A percentile compares a stretch with the other conserved stretches of the same genome.
These are phyloP conservation scores for Penicillium olsonii DNA, from an alignment of 2,329 filamentous ascomycete species.

Conservation along the genomic window DNA sequence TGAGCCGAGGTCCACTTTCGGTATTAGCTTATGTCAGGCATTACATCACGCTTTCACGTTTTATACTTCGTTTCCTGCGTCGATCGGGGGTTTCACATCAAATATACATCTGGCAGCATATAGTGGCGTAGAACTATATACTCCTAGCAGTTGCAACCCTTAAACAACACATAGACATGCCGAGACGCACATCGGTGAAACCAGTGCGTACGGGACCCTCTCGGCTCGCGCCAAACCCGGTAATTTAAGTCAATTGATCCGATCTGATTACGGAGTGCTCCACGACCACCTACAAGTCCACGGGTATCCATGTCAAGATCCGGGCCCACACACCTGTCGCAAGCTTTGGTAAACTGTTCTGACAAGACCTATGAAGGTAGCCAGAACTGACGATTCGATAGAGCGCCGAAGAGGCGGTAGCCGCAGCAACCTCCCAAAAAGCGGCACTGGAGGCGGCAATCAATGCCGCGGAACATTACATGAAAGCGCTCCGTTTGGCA, in stretches of 20 bases:
- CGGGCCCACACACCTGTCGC: slow-evolving; percentile 27
- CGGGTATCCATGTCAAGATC: slow-evolving; percentile 32
- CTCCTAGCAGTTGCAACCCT: not conserved
- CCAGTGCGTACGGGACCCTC: not conserved
- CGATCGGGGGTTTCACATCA: not conserved
- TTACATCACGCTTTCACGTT: slow-evolving; percentile 1
- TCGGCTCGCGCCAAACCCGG: slow-evolving; percentile 13
- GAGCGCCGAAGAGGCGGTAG: slow-evolving; percentile 57
- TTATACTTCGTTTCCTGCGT: not conserved
- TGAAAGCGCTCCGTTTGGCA: slow-evolving; percentile 70
- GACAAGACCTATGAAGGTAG: not conserved
- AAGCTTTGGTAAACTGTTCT: slow-evolving; percentile 32
- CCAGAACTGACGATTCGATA: slow-evolving; percentile 36
- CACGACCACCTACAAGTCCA: slow-evolving; percentile 11
- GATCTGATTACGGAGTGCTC: slow-evolving; percentile 1
- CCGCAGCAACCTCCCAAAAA: slow-evolving; percentile 53
- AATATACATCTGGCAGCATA: not conserved
- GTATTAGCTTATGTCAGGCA: slow-evolving; percentile 17
- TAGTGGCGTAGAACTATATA: not conserved
- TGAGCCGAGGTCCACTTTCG: slow-evolving; percentile 35
- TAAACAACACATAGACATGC: not conserved
- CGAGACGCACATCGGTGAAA: not conserved
- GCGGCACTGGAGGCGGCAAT: slow-evolving; percentile 76
- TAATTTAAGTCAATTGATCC: slow-evolving; percentile 12
- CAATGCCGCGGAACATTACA: slow-evolving; percentile 75